Conservation (phyloP, 2,329 filamentous ascomycete species). For the Calonectria hawksworthii region DNA sequence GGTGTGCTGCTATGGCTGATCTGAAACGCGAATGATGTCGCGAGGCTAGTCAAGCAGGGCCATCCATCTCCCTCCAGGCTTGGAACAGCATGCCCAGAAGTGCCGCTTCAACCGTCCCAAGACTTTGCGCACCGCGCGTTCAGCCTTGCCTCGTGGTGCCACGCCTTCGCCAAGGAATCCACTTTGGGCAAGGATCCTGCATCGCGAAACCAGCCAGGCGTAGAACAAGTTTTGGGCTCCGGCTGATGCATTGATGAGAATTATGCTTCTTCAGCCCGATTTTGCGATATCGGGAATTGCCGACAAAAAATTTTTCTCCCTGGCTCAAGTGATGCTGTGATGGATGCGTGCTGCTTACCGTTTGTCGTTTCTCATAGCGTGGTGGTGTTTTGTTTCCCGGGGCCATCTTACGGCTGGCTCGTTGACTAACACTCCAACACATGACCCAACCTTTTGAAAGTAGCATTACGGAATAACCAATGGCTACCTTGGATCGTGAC, state of each 20-base stretch:
- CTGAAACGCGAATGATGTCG: constrained; percentile 43
- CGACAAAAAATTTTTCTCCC: background rate
- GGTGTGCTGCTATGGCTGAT: constrained; percentile 28
- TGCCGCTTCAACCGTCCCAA: constrained; percentile 14
- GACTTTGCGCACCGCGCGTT: constrained; percentile 12
- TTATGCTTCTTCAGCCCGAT: background rate
- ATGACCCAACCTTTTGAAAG: constrained; percentile 22
- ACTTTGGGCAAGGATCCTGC: background rate
- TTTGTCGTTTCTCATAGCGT: background rate
- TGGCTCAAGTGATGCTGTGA: background rate
- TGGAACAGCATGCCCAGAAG: background rate
- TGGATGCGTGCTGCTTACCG: background rate
- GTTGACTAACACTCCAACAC: constrained; percentile 8
- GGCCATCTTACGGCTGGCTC: background rate
- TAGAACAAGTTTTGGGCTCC: background rate
- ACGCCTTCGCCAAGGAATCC: constrained; percentile 24
- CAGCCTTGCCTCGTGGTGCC: constrained; percentile 16
- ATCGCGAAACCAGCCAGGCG: background rate
- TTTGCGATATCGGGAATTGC: background rate
- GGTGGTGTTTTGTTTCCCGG: background rate
- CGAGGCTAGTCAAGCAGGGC: constrained; percentile 24
- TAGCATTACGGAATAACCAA: background rate
- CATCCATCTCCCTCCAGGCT: background rate
- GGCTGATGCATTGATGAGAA: background rate
- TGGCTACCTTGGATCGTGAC: background rate